Conservation (phyloP, 1,139 yeast genomes). For the Diutina mesorugosa region DNA sequence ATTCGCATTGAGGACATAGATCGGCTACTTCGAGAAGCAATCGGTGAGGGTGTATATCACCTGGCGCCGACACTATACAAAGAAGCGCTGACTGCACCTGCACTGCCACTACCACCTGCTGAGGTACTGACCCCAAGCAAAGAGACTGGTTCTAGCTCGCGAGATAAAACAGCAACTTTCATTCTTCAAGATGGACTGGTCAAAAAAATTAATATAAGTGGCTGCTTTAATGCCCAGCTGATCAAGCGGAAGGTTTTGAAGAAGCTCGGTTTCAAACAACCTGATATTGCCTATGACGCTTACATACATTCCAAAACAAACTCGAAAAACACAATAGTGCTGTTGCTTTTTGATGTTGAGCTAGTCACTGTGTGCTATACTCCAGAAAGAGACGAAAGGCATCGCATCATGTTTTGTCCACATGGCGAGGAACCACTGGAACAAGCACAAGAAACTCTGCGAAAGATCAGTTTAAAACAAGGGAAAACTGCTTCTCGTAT, state of each 20-base stretch:
- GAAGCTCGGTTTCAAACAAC: constrained; percentile 38
- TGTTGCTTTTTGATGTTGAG: constrained; percentile 61
- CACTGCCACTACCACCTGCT: neutral
- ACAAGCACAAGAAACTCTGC: constrained; percentile 24
- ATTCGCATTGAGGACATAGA: constrained; percentile 20
- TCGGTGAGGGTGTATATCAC: neutral
- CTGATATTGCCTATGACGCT: constrained; percentile 27
- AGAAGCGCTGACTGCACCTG: neutral
- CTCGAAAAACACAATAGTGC: constrained; percentile 25
- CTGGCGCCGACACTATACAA: neutral
- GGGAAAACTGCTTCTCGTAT: neutral
- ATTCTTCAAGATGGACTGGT: constrained; percentile 69
- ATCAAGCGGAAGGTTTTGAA: constrained; percentile 62
- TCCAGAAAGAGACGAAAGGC: constrained; percentile 56
- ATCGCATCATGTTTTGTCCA: constrained; percentile 60
- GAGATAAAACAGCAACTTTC: constrained; percentile 33
- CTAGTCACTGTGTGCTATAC: constrained; percentile 74
- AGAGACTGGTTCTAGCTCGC: constrained; percentile 2
- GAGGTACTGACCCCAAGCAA: constrained; percentile 1
- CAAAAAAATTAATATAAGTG: constrained; percentile 60
- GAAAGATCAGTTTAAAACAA: neutral
- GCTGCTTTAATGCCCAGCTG: constrained; percentile 71
- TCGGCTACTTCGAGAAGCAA: constrained; percentile 11
- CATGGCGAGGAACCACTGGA: constrained; percentile 51
- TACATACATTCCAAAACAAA: constrained; percentile 16